phyloP scores from a whole-genome alignment of 2,329 filamentous ascomycete species.

The Exophiala alcalophila region DNA sequence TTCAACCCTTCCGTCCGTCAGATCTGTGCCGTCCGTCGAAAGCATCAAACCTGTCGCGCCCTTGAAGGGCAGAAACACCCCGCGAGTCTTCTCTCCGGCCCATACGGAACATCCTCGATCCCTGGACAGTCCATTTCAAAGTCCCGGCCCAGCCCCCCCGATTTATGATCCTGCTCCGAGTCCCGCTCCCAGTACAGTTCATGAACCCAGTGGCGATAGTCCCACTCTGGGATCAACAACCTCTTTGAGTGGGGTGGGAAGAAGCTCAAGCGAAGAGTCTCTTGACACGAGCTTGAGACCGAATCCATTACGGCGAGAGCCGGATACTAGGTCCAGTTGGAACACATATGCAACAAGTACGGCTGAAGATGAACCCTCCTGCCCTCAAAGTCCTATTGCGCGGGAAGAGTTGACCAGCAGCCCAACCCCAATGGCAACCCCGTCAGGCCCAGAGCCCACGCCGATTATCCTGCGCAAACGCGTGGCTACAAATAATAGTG shows the following conservation, averaged over 20 bases:
- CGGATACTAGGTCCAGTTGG: constrained; percentile 53
- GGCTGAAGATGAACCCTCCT: constrained; percentile 31
- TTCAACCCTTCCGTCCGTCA: constrained; percentile 30
- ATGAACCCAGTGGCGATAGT: constrained; percentile 18
- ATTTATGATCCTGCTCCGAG: constrained; percentile 10
- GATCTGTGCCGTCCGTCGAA: constrained; percentile 33
- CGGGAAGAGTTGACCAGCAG: constrained; percentile 41
- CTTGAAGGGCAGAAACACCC: constrained; percentile 41
- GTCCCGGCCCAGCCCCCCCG: constrained; percentile 12
- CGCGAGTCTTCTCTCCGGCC: constrained; percentile 29
- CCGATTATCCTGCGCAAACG: constrained; percentile 44
- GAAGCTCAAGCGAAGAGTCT: constrained; percentile 21
- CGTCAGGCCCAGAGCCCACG: constrained; percentile 28
- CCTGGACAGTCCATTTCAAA: constrained; percentile 26
- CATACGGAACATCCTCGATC: constrained; percentile 2
- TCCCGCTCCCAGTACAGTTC: constrained; percentile 15
- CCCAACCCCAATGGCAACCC: constrained; percentile 35
- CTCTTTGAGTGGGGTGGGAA: constrained; percentile 5
- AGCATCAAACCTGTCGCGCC: constrained; percentile 44
- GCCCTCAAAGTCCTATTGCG: constrained; percentile 35
- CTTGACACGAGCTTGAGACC: constrained; percentile 4
- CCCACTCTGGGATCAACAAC: constrained; percentile 21
- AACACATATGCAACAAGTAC: constrained; percentile 60
- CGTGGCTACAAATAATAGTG: constrained; percentile 23
- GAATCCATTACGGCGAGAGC: constrained; percentile 23